Percentiles rank a stretch among this genome's conserved stretches.
Evolutionary conservation across 1,139 yeast genomes (phyloP).

Genomic region (Scheffersomyces quercinus): DNA sequence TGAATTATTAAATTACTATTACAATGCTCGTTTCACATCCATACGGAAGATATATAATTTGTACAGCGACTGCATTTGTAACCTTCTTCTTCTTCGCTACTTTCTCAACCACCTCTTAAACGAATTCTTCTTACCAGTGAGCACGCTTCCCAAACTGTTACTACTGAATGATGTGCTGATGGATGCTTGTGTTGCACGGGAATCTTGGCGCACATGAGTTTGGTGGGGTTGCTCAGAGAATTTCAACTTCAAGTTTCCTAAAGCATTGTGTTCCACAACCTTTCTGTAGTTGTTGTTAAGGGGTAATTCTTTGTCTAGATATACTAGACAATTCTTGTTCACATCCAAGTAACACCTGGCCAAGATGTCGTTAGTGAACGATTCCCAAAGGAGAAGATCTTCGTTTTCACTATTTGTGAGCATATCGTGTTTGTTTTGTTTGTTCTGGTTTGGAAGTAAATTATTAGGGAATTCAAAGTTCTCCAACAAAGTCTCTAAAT

Average conservation of each 20-base stretch:
- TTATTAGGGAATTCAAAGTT: slow-evolving; percentile 42
- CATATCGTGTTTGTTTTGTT: background rate
- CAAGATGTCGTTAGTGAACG: slow-evolving; percentile 27
- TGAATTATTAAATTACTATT: no score
- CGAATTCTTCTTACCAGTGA: slow-evolving; percentile 29
- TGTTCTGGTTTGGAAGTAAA: slow-evolving; percentile 14
- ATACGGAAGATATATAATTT: no score
- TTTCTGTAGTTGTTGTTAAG: slow-evolving; percentile 13
- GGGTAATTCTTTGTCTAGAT: slow-evolving; percentile 17
- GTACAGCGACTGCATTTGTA: no score
- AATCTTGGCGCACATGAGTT: background rate
- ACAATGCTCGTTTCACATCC: no score
- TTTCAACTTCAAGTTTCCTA: slow-evolving; percentile 34
- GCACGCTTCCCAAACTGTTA: slow-evolving; percentile 23
- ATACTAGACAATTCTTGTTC: slow-evolving; percentile 34
- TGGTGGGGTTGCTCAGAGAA: slow-evolving; percentile 19
- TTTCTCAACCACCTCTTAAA: slow-evolving; percentile 40
- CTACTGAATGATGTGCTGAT: slow-evolving; percentile 26
- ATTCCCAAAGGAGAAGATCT: slow-evolving; percentile 13
- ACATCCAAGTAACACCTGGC: slow-evolving; percentile 34
- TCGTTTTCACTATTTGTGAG: background rate
- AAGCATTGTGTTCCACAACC: slow-evolving; percentile 24
- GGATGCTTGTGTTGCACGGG: slow-evolving; percentile 5
- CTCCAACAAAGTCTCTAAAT: slow-evolving; percentile 35
- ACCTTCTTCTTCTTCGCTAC: background rate